Base-by-base conservation (phyloP, 768 basidiomycete species). In the Suillus ampliporus region DNA sequence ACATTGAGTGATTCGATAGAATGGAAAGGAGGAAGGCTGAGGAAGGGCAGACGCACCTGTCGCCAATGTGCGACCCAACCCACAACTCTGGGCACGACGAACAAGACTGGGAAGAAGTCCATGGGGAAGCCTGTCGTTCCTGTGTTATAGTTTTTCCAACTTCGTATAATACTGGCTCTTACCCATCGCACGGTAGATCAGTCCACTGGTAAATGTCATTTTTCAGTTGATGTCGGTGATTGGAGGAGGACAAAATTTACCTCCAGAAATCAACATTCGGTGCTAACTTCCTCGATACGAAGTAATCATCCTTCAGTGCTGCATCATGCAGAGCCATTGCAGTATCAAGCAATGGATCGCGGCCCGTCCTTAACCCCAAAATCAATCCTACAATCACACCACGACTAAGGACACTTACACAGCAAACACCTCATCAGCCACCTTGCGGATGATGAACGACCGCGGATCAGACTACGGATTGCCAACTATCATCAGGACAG, bases 41-140 rank as follows among this genome's bases (percentile, higher is more conserved):
- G n/a, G 51, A 57, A 31, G 50, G 60, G 21, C 13, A 35, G 17
- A 65, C 75, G 58, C 61, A 88, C 91, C 84, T 92, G 92, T 60
- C 92, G 83, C 94, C 94, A 96, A 75, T 95, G 94, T 0, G 94
- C 92, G 9, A 96, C 80, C 95, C 94, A 96, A 21, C 95, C 94
- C 31, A 94, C 93, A 9, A 97, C 93, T 23, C 95, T 87, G 2
- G 95, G 95, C 3, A 97, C 94, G 21, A 89, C 94, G 71, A 97
- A 97, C 37, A 97, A 79, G 23, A 97, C 94, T 0, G 95, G 94
- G 87, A 95, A 96, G 76, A 92, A 96, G 78, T 97, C 95, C 67
- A 92, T 83, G 2, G 95, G 95, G 84, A 96, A 96, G 48, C 94
- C 92, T 92, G 65, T 19, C n/a, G 53, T 37, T 37, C 43, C 23